Evolutionary conservation across 805 yeast species (phyloP), one percentile per base, ranked within the genome.

Genomic region (Saccharomycopsis malanga): DNA sequence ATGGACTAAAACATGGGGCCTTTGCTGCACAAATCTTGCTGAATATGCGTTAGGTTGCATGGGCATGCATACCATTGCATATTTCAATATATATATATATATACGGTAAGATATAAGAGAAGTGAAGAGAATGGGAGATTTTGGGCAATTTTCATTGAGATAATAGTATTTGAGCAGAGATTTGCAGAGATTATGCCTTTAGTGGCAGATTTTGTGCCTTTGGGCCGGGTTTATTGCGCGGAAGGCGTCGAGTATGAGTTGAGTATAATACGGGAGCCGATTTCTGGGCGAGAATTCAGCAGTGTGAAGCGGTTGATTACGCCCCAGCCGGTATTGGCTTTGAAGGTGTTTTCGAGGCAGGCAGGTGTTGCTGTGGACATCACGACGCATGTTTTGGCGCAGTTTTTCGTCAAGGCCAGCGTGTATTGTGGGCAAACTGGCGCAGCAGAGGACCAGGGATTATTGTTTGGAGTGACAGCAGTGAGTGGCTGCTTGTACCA

Each of bases 221-320:
- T 32, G 6, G 15, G 18, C 36, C 9, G 6, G 6, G 17, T n/a
- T 32, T 14, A 7, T 6, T 12, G 17, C 9, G 36, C 36, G 6
- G 5, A 6, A 6, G 17, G 17, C 7, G 12, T 40, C 34, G 25
- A 15, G 3, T 40, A 40, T 29, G n/a, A n/a, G n/a, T n/a, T n/a
- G n/a, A n/a, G n/a, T n/a, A 22, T 37, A 4, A 32, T 44, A n/a
- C 42, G 38, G 40, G 25, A 22, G 23, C 43, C 48, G 15, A 18
- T 17, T 7, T 44, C 21, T 20, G 48, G 42, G 6, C 22, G 48
- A 38, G 48, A 44, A 25, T 44, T 37, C 30, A 37, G 36, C 35
- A 44, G 22, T 23, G 29, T 37, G 3, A 44, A 44, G 25, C 27
- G 48, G 21, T 24, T 44, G 7, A 37, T 44, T 14, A 25, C 21